These are phyloP conservation scores for Aegle marmelos DNA, from an alignment of 345 rosid species.

Conservation along the genomic window DNA sequence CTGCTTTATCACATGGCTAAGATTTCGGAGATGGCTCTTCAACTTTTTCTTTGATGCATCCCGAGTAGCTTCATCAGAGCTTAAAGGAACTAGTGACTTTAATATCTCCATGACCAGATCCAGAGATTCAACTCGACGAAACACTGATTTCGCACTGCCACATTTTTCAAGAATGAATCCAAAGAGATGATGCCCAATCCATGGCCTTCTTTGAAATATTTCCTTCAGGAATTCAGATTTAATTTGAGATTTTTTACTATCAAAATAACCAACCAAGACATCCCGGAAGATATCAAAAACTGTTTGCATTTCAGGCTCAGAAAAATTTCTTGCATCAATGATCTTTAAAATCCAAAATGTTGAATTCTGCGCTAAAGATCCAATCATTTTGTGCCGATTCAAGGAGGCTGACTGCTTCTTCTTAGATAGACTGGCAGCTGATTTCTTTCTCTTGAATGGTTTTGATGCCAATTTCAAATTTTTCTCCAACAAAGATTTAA, in stretches of 20 bases:
- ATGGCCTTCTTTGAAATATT: constrained; percentile 67
- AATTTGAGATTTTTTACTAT: constrained; percentile 69
- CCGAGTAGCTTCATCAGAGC: constrained; percentile 27
- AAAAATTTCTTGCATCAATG: constrained; percentile 55
- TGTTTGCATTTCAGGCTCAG: constrained; percentile 54
- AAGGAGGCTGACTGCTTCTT: constrained; percentile 66
- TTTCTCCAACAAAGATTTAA: constrained; percentile 68
- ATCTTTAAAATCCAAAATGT: constrained; percentile 78
- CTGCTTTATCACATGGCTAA: constrained; percentile 50
- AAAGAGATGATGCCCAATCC: constrained; percentile 63
- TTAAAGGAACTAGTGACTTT: constrained; percentile 45
- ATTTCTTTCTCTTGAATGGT: constrained; percentile 84
- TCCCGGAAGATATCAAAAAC: constrained; percentile 49
- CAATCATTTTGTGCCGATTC: constrained; percentile 71
- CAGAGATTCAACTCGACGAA: constrained; percentile 77
- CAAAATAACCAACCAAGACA: constrained; percentile 59
- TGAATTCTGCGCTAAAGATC: constrained; percentile 71
- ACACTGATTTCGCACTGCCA: constrained; percentile 55
- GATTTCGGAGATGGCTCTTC: constrained; percentile 45
- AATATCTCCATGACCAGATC: constrained; percentile 69
- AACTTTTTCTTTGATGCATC: constrained; percentile 52
- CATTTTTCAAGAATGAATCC: constrained; percentile 66
- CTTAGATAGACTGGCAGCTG: constrained; percentile 53
- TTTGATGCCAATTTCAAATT: constrained; percentile 80
- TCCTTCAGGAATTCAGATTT: constrained; percentile 76